phyloP scores from a whole-genome alignment of 2,329 filamentous ascomycete species.

The Nannizziopsis arthrosporioides region DNA sequence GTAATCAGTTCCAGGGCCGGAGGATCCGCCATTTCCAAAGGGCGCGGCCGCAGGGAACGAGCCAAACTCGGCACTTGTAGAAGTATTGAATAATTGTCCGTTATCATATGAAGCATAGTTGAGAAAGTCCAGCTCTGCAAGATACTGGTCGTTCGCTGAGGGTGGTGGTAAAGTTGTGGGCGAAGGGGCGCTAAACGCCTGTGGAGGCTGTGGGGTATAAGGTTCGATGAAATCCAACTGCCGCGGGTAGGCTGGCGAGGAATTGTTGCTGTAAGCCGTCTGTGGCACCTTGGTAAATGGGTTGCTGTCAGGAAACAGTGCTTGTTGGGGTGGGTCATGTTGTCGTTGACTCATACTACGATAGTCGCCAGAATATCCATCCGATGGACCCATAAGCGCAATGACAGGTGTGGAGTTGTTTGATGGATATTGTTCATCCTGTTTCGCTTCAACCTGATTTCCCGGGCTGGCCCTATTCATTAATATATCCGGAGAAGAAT shows the following conservation, averaged over 20 bases:
- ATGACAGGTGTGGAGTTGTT: not conserved
- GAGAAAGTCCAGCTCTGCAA: constrained; percentile 45
- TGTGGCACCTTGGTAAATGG: constrained; percentile 2
- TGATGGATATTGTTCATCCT: not conserved
- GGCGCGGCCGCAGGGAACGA: not conserved
- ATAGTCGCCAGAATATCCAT: not conserved
- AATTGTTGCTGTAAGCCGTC: not conserved
- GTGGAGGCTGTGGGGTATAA: constrained; percentile 5
- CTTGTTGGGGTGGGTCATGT: not conserved
- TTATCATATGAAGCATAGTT: constrained; percentile 32
- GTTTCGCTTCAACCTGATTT: not conserved
- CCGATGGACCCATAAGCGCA: not conserved
- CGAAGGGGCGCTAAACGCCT: constrained; percentile 1
- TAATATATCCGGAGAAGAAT: not conserved
- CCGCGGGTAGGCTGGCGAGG: not conserved
- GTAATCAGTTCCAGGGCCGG: constrained; percentile 34
- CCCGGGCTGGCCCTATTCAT: not conserved
- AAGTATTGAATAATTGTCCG: not conserved
- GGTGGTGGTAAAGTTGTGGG: not conserved
- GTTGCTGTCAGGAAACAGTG: not conserved
- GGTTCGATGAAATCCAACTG: constrained; percentile 3
- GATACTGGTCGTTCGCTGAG: constrained; percentile 13
- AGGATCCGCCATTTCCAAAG: not conserved
- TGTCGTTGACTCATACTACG: not conserved
- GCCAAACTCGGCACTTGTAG: not conserved